These are phyloP conservation scores for Linderina pennispora DNA, from an alignment of 192 early-diverging fungal species.

Conservation along the genomic window DNA sequence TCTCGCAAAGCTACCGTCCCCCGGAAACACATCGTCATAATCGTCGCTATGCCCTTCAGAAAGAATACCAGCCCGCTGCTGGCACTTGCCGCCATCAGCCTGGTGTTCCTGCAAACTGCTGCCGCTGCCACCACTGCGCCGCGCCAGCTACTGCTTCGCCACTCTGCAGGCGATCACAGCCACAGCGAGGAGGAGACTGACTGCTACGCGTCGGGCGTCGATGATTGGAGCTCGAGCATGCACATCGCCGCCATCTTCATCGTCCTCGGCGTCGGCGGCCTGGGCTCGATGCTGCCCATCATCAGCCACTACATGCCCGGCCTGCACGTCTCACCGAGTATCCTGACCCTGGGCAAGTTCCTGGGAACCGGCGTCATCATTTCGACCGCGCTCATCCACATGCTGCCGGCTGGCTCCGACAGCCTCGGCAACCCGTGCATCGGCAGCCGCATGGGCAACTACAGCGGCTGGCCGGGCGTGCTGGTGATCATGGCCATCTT, in stretches of 20 bases:
- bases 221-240: conserved; percentile 34
- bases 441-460: conserved; percentile 43
- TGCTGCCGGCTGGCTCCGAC: conserved; percentile 54
- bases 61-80: no score
- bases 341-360: conserved; percentile 49
- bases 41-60: no score
- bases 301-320: conserved; percentile 33
- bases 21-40: no score
- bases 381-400: conserved; percentile 74
- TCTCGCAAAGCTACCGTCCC: no score
- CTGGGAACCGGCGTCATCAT: conserved; percentile 71
- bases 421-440: conserved; percentile 53
- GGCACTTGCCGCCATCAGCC: no score
- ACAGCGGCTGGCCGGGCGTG: conserved; percentile 49
- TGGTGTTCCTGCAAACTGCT: no score
- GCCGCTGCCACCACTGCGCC: no score
- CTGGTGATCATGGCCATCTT: conserved; percentile 61
- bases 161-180: conserved; percentile 3
- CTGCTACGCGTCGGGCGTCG: conserved; percentile 25
- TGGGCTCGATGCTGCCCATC: conserved; percentile 52
- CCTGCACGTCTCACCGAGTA: conserved; percentile 26
- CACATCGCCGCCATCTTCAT: conserved; percentile 56
- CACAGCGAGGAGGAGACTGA: conserved; percentile 14
- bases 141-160: no score
- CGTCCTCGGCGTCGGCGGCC: conserved; percentile 45